Percentiles rank a stretch among this genome's conserved stretches.
These are phyloP conservation scores for Castanopsis chinensis DNA, from an alignment of 306 rosid species.

Conservation along the genomic window DNA sequence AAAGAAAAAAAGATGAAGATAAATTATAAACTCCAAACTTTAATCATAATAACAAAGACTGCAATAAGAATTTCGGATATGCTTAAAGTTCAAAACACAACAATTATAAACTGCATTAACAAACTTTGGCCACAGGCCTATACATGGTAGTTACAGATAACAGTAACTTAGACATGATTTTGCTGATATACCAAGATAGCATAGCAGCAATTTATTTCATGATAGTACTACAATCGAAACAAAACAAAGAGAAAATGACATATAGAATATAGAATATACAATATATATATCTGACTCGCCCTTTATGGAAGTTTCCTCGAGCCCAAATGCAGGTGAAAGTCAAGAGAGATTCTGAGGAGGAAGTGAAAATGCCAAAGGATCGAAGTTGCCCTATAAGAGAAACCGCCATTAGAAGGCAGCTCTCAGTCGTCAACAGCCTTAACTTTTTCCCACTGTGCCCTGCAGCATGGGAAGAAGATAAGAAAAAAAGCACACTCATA, in stretches of 20 bases:
- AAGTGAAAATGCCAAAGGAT: conserved; percentile 89
- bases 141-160: neutral
- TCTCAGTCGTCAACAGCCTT: conserved; percentile 29
- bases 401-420: conserved; percentile 34
- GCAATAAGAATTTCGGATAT: neutral
- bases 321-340: conserved; percentile 18
- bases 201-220: conserved; percentile 3
- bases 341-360: conserved; percentile 34
- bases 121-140: conserved; percentile 33
- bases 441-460: conserved; percentile 16
- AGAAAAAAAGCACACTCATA: too few relatives aligned
- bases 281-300: conserved; percentile 7
- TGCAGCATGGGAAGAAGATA: conserved; percentile 7
- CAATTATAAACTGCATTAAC: neutral
- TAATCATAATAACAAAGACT: neutral
- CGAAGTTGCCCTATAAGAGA: conserved; percentile 88
- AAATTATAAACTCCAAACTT: too few relatives aligned
- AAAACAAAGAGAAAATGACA: conserved; percentile 18
- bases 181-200: neutral
- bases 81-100: neutral
- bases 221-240: neutral
- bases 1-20: too few relatives aligned
- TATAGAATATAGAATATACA: neutral
- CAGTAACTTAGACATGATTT: neutral
- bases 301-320: conserved; percentile 20